A percentile compares a stretch with the other conserved stretches of the same genome.
Conservation (phyloP, 345 rosid species). For the Eucalyptus pumila region DNA sequence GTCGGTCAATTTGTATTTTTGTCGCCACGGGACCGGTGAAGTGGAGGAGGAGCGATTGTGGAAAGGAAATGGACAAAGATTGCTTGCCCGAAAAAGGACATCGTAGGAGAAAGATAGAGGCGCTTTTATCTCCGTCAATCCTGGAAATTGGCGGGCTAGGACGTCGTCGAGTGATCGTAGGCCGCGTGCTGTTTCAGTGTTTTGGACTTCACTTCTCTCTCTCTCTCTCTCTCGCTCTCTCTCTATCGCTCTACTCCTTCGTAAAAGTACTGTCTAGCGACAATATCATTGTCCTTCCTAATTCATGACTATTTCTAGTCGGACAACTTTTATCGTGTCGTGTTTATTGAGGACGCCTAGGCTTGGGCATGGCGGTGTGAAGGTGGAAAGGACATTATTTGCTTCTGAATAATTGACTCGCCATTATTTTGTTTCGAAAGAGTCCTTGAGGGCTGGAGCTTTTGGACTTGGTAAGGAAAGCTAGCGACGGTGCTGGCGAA, state of each 20-base stretch:
- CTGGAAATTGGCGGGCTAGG: not conserved
- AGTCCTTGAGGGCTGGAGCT: not conserved
- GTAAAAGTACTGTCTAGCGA: not conserved
- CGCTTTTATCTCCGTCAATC: not conserved
- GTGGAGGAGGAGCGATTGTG: not conserved
- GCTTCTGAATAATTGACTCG: not conserved
- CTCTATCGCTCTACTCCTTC: not conserved
- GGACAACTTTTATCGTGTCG: not conserved
- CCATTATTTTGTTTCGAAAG: not conserved
- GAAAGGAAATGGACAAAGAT: not conserved
- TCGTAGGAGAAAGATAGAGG: not conserved
- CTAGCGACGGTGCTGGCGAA: accelerated
- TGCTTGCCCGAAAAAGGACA: not conserved
- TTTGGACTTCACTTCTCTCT: not conserved
- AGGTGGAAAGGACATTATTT: not conserved
- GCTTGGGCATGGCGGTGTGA: not conserved
- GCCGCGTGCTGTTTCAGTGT: not conserved
- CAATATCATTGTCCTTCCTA: not conserved
- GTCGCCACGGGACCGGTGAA: not conserved
- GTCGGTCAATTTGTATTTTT: not conserved
- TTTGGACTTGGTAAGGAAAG: not conserved
- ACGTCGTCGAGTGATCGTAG: not conserved
- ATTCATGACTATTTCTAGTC: not conserved
- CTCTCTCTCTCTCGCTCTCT: not conserved
- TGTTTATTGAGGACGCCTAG: not conserved